Evolutionary conservation across 2,329 filamentous ascomycete genomes (phyloP).

Genomic region (Trichoderma atrobrunneum): DNA sequence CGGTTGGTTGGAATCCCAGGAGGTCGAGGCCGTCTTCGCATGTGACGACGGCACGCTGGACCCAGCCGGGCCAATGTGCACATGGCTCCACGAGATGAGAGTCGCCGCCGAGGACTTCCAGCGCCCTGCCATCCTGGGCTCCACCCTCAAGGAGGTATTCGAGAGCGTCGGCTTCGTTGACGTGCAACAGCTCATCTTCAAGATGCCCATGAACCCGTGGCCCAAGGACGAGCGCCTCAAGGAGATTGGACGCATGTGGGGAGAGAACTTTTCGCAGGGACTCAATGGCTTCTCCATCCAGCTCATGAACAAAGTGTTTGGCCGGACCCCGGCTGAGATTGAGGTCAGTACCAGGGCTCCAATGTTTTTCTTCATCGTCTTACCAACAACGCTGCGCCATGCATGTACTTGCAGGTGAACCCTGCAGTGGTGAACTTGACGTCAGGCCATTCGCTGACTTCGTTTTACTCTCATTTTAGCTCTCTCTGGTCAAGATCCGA

Average conservation of each 20-base stretch:
- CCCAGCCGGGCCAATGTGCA: constrained; percentile 36
- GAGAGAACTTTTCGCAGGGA: constrained; percentile 41
- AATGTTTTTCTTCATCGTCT: background rate
- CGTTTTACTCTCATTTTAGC: constrained; percentile 29
- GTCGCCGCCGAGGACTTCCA: constrained; percentile 37
- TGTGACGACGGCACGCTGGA: constrained; percentile 48
- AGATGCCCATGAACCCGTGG: constrained; percentile 55
- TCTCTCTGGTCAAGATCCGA: constrained; percentile 49
- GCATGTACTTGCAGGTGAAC: background rate
- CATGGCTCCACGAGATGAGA: constrained; percentile 42
- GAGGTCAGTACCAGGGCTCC: constrained; percentile 39
- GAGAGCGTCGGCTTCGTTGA: constrained; percentile 54
- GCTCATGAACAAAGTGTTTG: constrained; percentile 41
- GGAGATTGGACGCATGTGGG: constrained; percentile 45
- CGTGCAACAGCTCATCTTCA: constrained; percentile 51
- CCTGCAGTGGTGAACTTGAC: background rate
- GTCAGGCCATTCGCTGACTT: background rate
- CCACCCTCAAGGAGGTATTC: constrained; percentile 37
- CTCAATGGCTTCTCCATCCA: constrained; percentile 44
- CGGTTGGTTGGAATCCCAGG: constrained; percentile 55
- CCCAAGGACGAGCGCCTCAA: constrained; percentile 44
- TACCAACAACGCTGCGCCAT: background rate
- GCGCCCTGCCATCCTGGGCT: constrained; percentile 38
- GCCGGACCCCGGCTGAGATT: constrained; percentile 44
- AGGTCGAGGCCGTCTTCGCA: constrained; percentile 38